Evolutionary conservation across 2,329 filamentous ascomycete genomes (phyloP), one percentile per base, ranked within the genome.

Genomic region (Exophiala viscosa): DNA sequence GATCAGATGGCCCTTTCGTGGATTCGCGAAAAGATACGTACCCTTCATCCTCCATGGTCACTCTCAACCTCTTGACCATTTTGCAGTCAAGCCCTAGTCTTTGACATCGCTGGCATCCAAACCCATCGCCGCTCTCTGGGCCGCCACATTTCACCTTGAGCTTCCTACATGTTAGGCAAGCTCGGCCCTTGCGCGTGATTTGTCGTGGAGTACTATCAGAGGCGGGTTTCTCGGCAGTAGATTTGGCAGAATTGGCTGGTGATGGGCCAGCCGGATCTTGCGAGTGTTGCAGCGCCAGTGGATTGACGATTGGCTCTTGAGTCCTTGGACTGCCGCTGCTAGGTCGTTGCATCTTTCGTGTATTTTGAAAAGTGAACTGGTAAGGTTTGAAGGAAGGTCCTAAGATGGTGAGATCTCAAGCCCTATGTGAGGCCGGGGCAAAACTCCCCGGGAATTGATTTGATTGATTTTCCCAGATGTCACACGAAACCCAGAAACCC

Each of bases 81-180:
- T 61, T 54, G 47, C 60, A 62, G 18, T 62, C 60, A 47, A 61
- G 47, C 5, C 60, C 57, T 11, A 62, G 46, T 17, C 60, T 48
- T 46, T 61, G 60, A 42, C 60, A 62, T 54, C 60, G 34, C 33
- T 59, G 61, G 46, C 60, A 62, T 7, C 60, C 60, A n/a, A 58
- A 42, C 2, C 40, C 39, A 45, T 58, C 52, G 5, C 60, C 60
- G 14, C 57, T 55, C 38, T 62, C 60, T 15, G 57, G 55, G 23
- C 51, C 52, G 54, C 61, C 60, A 44, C 60, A 62, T 52, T 62
- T 62, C 18, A 62, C 59, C 43, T 61, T 62, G 23, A 62, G 48
- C 43, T 62, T 62, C 18, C 60, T 57, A 42, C 60, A 62, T 9
- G 60, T 55, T 11, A 62, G 45, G 52, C 60, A 62, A 13, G 60